These are phyloP conservation scores for Melocanna baccifera DNA, from an alignment of 176 grass and related monocot genomes.

Conservation along the genomic window DNA sequence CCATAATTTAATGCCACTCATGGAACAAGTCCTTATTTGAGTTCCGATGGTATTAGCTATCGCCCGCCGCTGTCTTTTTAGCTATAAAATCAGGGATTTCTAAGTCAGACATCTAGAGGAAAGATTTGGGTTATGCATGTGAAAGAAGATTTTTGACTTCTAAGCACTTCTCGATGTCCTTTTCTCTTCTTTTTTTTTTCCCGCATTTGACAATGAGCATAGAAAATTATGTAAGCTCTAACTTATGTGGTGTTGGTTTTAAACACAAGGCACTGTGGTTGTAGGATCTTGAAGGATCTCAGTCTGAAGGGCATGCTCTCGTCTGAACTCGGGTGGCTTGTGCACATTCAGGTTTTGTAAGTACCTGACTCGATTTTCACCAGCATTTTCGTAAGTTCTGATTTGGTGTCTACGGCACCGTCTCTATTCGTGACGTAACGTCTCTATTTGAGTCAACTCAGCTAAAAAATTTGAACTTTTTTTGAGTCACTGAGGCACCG, in stretches of 20 bases:
- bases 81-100: not conserved
- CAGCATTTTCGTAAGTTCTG: not conserved
- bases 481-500: no score
- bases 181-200: not conserved
- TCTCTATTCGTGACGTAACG: not conserved
- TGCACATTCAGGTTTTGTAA: not conserved
- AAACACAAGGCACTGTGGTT: not conserved
- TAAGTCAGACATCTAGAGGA: constrained; percentile 11
- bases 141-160: not conserved
- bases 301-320: not conserved
- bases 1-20: not conserved
- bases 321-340: not conserved
- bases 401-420: no score
- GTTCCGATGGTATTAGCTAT: not conserved
- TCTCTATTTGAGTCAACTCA: not conserved
- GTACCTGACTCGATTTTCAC: not conserved
- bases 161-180: not conserved
- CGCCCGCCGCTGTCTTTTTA: not conserved
- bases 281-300: not conserved
- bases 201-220: not conserved
- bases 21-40: not conserved
- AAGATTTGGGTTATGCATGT: not conserved
- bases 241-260: no score
- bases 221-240: not conserved
- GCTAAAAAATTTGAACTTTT: no score